A percentile compares a stretch with the other conserved stretches of the same genome.
phyloP scores from a whole-genome alignment of 1,139 yeast species.

The Sugiyamaella sp. region DNA sequence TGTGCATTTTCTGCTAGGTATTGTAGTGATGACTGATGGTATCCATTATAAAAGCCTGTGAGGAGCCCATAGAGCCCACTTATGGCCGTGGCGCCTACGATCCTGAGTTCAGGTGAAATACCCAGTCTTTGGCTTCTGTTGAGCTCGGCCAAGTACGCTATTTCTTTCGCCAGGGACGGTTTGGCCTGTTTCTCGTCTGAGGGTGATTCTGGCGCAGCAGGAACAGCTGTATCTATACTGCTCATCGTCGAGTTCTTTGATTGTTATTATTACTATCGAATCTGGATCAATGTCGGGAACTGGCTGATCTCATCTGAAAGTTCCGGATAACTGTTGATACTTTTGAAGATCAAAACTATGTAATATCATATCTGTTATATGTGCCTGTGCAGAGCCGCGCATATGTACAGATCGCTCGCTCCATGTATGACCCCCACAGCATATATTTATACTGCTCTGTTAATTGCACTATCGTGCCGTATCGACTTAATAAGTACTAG shows the following conservation, averaged over 20 bases:
- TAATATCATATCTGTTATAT: no score
- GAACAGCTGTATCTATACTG: neutral
- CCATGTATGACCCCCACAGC: no score
- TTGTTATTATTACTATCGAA: no score
- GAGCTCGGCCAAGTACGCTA: conserved; percentile 9
- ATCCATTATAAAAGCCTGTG: conserved; percentile 67
- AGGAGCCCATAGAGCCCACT: conserved; percentile 58
- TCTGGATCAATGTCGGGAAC: no score
- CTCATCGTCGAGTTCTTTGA: neutral
- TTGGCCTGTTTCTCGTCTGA: neutral
- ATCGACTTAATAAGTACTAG: no score
- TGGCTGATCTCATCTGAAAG: no score
- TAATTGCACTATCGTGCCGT: no score
- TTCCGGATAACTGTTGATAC: no score
- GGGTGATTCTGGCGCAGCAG: neutral
- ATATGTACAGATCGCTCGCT: no score
- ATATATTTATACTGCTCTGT: no score
- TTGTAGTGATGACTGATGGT: conserved; percentile 56
- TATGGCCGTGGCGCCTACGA: conserved; percentile 43
- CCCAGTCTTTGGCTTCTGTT: conserved; percentile 42
- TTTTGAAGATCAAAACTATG: no score
- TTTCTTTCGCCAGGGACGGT: conserved; percentile 6
- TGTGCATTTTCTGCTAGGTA: conserved; percentile 84
- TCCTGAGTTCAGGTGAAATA: conserved; percentile 46
- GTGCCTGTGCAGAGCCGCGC: no score